Conservation (phyloP, 495 filamentous ascomycete species). For the Xylaria intraflava region DNA sequence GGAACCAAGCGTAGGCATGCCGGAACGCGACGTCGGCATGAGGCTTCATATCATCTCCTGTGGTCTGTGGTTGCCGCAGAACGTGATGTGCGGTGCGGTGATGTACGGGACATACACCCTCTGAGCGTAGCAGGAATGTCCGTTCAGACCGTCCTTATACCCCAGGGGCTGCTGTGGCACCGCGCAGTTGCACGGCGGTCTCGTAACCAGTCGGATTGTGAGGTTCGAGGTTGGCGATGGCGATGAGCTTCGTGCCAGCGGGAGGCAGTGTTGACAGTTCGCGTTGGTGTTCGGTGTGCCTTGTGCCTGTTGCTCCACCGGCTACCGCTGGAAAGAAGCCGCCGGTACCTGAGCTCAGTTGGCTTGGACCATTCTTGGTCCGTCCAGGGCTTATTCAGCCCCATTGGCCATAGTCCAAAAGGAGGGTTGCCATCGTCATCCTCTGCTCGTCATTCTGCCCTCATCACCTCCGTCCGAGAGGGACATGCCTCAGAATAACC, state of each 20-base stretch:
- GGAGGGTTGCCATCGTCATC: background rate
- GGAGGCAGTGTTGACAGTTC: no score
- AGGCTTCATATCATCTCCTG: no score
- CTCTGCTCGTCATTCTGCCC: background rate
- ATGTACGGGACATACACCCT: no score
- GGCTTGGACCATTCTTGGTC: no score
- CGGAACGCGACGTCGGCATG: no score
- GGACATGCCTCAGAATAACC: no score
- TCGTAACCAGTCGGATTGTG: background rate
- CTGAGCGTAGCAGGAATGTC: no score
- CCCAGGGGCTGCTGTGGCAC: background rate
- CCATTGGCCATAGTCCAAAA: background rate
- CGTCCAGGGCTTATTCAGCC: no score
- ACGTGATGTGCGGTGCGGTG: no score
- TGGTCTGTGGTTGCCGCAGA: no score
- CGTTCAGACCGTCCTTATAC: background rate
- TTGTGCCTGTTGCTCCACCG: background rate
- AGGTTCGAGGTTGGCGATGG: background rate
- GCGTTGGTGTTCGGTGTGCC: background rate
- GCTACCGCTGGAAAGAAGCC: background rate
- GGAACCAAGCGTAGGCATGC: no score
- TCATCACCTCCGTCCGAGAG: background rate
- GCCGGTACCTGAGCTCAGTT: background rate
- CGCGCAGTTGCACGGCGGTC: background rate
- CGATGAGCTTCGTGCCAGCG: no score